A percentile compares a stretch with the other conserved stretches of the same genome.
Evolutionary conservation across 495 filamentous ascomycete genomes (phyloP).

Genomic region (Hyaloscypha hepaticicola): DNA sequence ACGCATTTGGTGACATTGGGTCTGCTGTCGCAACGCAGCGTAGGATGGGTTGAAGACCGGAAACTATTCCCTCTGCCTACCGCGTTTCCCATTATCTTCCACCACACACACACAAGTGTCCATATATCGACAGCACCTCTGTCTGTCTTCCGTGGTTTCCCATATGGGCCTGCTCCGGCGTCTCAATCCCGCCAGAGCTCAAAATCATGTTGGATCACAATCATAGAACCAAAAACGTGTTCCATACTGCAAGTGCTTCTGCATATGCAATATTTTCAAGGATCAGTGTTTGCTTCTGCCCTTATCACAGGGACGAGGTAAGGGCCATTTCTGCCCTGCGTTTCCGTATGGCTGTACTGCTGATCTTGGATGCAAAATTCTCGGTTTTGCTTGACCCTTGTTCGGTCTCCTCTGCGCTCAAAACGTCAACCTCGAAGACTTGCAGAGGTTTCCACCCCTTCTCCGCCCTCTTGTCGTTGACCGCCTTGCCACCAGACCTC

Average conservation of each 20-base stretch:
- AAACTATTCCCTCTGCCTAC: not conserved
- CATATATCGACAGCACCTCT: too few species aligned
- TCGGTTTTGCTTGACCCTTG: slow-evolving; percentile 42
- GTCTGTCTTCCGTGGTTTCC: not conserved
- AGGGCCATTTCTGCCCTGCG: slow-evolving; percentile 40
- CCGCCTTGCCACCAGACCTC: slow-evolving; percentile 72
- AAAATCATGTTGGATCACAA: not conserved
- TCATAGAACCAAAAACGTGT: not conserved
- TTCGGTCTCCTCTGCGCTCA: slow-evolving; percentile 65
- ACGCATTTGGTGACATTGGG: not conserved
- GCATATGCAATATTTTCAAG: not conserved
- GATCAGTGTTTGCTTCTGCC: not conserved
- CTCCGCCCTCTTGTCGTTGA: slow-evolving; percentile 76
- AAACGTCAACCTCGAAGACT: slow-evolving; percentile 89
- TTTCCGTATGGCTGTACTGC: slow-evolving; percentile 69
- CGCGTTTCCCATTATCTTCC: too few species aligned
- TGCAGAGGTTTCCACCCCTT: slow-evolving; percentile 75
- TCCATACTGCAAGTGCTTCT: not conserved
- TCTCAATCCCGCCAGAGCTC: not conserved
- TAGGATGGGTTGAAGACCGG: not conserved
- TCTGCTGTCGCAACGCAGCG: not conserved
- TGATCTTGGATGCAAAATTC: slow-evolving; percentile 80
- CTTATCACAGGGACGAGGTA: slow-evolving; percentile 19
- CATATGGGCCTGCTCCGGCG: not conserved
- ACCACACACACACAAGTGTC: too few species aligned